Base-by-base conservation (phyloP, 2,329 filamentous ascomycete species). In the Xenoacremonium recifei region DNA sequence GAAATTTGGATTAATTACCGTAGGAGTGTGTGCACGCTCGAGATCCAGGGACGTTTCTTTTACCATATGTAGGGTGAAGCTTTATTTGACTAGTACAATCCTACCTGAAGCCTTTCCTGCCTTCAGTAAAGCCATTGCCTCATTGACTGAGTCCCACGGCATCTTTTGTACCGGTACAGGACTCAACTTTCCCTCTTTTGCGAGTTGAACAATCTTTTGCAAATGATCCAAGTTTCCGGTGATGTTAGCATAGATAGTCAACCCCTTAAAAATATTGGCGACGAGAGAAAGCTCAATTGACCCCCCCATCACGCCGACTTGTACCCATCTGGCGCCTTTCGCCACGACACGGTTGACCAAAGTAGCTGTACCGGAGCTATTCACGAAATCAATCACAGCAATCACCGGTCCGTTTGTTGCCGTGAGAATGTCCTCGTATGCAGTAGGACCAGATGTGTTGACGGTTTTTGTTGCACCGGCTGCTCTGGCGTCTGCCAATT, bases 221-320 rank as follows among this genome's bases (percentile, higher is more conserved):
- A 47, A 21, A 12, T 47, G 31, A 2, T 47, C 37, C 16, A 47
- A 16, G 19, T 37, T 44, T 9, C 44, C 44, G 6, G 44, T 47
- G 20, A 47, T 47, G 27, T 47, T 47, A 6, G 44, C 43, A 19
- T 38, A 47, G 20, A 47, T 47, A 6, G 44, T 47, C 2, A 47
- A 20, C 13, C 44, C 44, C 16, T 44, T 47, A 30, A 47, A 47
- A 15, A 47, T 47, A 30, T 47, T 47, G 3, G 27, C 40, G 4
- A 47, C 44, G 4, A 47, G 37, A 12, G 44, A 47, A 18, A 47
- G 17, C 34, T 47, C 44, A 13, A 47, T 47, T 1, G 44, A 47
- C 12, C 44, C 44, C 25, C 44, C 44, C 44, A 47, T 47, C 6
- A 47, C 44, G 7, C 44, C 44, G 13, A 47, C 44, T 15, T 47